Percentiles rank a stretch among this genome's conserved stretches.
Conservation (phyloP, 164 flowering plant genomes). For the Magnolia changhungtana region DNA sequence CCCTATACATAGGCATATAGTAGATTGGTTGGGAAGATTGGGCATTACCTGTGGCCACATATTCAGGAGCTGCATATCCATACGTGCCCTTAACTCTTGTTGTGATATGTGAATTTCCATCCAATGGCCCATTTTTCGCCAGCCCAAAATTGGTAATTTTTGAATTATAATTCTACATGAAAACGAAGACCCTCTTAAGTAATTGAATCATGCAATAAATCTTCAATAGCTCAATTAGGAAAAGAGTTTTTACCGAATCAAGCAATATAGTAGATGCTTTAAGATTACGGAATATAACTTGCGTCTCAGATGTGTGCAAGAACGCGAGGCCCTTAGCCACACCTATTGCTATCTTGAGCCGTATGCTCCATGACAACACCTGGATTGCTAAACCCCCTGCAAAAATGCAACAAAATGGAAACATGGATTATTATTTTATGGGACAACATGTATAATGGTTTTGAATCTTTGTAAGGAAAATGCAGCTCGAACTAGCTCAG, state of each 20-base stretch:
- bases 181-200: not conserved
- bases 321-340: constrained; percentile 80
- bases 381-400: constrained; percentile 48
- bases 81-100: constrained; percentile 81
- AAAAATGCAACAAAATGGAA: not conserved
- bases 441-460: not conserved
- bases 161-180: constrained; percentile 61
- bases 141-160: constrained; percentile 88
- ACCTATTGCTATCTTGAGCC: constrained; percentile 75
- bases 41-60: constrained; percentile 78
- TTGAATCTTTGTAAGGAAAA: not conserved
- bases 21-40: not conserved
- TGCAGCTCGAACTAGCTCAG: not conserved
- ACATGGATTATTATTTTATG: too few species aligned
- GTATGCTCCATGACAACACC: constrained; percentile 68
- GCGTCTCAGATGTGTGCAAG: constrained; percentile 67
- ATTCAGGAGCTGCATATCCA: constrained; percentile 96
- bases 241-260: constrained; percentile 51
- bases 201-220: not conserved
- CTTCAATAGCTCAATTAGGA: not conserved
- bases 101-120: constrained; percentile 66
- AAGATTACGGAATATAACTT: constrained; percentile 78
- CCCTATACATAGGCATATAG: too few species aligned
- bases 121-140: constrained; percentile 79
- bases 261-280: constrained; percentile 84